Evolutionary conservation across 345 rosid genomes (phyloP).

Genomic region (Camelina sativa): DNA sequence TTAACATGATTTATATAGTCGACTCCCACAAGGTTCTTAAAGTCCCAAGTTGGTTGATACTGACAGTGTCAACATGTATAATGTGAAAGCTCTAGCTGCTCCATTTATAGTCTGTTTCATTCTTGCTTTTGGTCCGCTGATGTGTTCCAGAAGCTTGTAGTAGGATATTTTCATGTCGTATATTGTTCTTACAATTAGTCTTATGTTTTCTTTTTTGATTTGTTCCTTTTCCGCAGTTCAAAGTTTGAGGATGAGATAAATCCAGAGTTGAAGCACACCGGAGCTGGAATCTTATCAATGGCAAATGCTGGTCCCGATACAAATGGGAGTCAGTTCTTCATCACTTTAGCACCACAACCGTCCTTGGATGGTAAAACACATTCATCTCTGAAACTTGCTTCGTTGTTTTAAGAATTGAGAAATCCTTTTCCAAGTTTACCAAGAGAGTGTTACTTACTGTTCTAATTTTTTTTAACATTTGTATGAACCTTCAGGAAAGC

Average conservation of each 20-base stretch:
- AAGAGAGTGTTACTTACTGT: not conserved
- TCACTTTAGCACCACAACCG: conserved; percentile 82
- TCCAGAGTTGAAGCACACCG: conserved; percentile 89
- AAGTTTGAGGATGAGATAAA: conserved; percentile 89
- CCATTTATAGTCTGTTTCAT: not conserved
- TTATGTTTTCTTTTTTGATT: not conserved
- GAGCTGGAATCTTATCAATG: conserved; percentile 94
- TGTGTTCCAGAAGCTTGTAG: conserved; percentile 10
- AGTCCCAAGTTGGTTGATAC: not conserved
- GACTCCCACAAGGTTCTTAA: not conserved
- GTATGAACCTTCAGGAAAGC: conserved; percentile 62
- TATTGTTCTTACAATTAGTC: conserved; percentile 1
- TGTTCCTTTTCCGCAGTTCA: conserved; percentile 43
- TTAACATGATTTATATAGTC: not conserved
- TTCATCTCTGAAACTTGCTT: not conserved
- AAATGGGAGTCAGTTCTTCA: conserved; percentile 93
- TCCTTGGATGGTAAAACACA: conserved; percentile 75
- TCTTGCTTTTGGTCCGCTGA: conserved; percentile 14
- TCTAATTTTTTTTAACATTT: not conserved
- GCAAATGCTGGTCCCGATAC: conserved; percentile 97
- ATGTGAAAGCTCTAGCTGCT: not conserved
- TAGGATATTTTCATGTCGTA: not conserved
- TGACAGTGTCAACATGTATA: too few species aligned
- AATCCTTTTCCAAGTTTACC: not conserved
- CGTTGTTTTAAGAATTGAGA: not conserved